Base-by-base conservation (phyloP, 1,139 yeast genomes). In the Groenewaldozyma auringiensis region DNA sequence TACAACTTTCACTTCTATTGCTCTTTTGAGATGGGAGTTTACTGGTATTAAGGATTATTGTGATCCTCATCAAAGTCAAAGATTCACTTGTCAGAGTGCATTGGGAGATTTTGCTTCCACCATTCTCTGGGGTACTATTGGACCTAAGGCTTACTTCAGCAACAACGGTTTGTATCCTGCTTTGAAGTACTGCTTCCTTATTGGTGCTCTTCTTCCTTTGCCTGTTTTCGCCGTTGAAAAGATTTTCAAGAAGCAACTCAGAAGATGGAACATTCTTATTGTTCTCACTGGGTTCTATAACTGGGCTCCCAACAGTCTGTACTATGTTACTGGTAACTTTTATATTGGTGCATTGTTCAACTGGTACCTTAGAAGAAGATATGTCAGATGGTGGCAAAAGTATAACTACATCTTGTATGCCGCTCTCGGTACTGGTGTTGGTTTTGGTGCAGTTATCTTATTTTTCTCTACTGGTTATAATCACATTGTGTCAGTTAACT, bases 381-480 rank as follows among this genome's bases (percentile, higher is more conserved):
- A 72, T 54, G 56, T 69, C 4, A 61, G 69, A 3, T 72, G 66
- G 70, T 71, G 73, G 65, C 66, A 66, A 29, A 70, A 70, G 53
- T 70, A 69, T 49, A 78, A 76, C 54, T 81, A 80, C 58, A 72
- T 80, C 3, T 62, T 70, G 74, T 52, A 55, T 34, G 74, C 79
- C 50, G 83, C 76, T 1, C 64, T 79, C n/a, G 74, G 76, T 21
- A 77, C 81, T 2, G 84, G 83, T 13, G 50, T 55, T 9, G 65
- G 64, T 18, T 52, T 61, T 37, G 50, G 64, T 13, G 64, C 62
- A 9, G 49, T 64, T 25, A 60, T 79, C 43, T 75, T 78, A 35
- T 71, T 79, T 62, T 76, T 79, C 55, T 70, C 79, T 1, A 77
- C 78, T 4, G 77, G 75, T 53, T 78, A 74, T 53, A 74, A 70